Percentiles rank a stretch among this genome's conserved stretches.
phyloP scores from a whole-genome alignment of 2,329 filamentous ascomycete species.

The Lachnum nothofagi region DNA sequence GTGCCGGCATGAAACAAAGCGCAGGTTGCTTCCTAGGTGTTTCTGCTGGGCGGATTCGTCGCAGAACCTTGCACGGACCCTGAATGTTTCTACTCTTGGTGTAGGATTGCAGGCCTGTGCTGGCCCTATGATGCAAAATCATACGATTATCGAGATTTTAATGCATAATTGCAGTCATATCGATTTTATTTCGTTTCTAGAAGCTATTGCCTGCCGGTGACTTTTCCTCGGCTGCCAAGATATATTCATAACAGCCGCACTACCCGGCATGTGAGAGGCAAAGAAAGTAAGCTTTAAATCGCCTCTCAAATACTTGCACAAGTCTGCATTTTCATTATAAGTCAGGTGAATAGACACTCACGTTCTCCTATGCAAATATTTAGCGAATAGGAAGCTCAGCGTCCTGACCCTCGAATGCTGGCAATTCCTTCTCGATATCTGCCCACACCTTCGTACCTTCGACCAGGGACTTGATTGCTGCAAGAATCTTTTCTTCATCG shows the following conservation, averaged over 20 bases:
- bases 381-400: constrained; percentile 17
- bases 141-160: not conserved
- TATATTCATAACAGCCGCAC: too few species aligned
- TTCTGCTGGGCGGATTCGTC: not conserved
- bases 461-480: constrained; percentile 54
- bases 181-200: not conserved
- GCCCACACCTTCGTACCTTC: constrained; percentile 53
- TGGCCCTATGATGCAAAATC: not conserved
- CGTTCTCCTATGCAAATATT: not conserved
- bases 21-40: not conserved
- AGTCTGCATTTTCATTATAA: too few species aligned
- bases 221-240: not conserved
- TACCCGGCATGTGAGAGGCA: too few species aligned
- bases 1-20: constrained; percentile 1
- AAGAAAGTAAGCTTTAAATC: not conserved
- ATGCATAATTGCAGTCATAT: not conserved
- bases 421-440: constrained; percentile 71
- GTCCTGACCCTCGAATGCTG: constrained; percentile 78
- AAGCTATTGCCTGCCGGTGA: not conserved
- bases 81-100: not conserved
- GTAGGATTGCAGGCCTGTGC: not conserved
- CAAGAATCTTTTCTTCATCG: constrained; percentile 71
- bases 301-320: not conserved
- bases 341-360: too few species aligned
- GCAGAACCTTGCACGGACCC: not conserved